These are phyloP conservation scores for Blastomyces parvus DNA, from an alignment of 2,329 filamentous ascomycete species.

Conservation along the genomic window DNA sequence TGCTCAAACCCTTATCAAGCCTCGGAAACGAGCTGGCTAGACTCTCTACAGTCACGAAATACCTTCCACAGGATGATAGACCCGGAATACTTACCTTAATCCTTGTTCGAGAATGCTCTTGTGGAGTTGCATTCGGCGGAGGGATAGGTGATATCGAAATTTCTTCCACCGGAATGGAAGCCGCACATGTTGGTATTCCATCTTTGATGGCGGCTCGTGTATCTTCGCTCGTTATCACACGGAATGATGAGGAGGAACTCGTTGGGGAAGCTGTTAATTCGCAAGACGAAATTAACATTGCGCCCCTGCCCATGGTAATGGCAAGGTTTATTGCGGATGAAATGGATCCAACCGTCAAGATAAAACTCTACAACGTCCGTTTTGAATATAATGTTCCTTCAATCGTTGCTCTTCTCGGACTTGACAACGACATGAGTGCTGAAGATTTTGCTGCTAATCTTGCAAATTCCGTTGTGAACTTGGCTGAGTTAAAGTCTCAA, in stretches of 20 bases:
- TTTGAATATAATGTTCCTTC: slow-evolving; percentile 85
- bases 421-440: slow-evolving; percentile 56
- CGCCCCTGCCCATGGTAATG: slow-evolving; percentile 59
- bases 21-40: slow-evolving; percentile 71
- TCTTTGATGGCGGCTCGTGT: slow-evolving; percentile 72
- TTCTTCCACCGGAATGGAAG: slow-evolving; percentile 54
- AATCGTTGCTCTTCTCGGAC: slow-evolving; percentile 66
- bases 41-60: slow-evolving; percentile 81
- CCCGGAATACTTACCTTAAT: slow-evolving; percentile 74
- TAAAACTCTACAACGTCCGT: slow-evolving; percentile 74
- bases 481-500: slow-evolving; percentile 49
- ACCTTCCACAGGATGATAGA: slow-evolving; percentile 88
- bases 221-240: slow-evolving; percentile 49
- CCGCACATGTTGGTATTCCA: slow-evolving; percentile 75
- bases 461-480: slow-evolving; percentile 67
- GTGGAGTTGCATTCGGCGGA: slow-evolving; percentile 55
- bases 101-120: slow-evolving; percentile 54
- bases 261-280: slow-evolving; percentile 51
- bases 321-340: slow-evolving; percentile 86
- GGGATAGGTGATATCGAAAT: slow-evolving; percentile 57
- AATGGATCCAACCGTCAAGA: slow-evolving; percentile 79
- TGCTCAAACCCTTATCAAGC: slow-evolving; percentile 57
- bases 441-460: slow-evolving; percentile 68
- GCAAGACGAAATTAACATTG: slow-evolving; percentile 17
- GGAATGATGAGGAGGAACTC: slow-evolving; percentile 62